These are phyloP conservation scores for Aspergillus pseudoviridinutans DNA, from an alignment of 2,329 filamentous ascomycete species.

Conservation along the genomic window DNA sequence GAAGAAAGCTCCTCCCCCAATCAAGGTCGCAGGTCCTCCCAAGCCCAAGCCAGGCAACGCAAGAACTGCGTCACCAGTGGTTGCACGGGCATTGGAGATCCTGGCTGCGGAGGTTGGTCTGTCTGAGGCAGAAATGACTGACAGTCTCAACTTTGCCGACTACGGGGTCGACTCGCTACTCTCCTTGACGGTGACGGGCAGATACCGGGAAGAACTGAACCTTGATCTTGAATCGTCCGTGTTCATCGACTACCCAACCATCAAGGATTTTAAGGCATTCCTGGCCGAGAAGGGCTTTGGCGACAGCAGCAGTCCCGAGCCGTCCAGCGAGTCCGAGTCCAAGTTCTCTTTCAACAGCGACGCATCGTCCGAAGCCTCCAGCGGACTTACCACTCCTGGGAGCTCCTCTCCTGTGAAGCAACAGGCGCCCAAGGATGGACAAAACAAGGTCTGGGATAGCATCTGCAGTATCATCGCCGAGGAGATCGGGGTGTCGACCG, in stretches of 20 bases:
- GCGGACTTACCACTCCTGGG: slow-evolving; percentile 29
- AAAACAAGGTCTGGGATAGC: slow-evolving; percentile 35
- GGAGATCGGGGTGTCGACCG: slow-evolving; percentile 41
- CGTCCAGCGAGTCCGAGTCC: slow-evolving; percentile 26
- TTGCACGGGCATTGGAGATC: slow-evolving; percentile 35
- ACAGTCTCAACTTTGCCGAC: slow-evolving; percentile 59
- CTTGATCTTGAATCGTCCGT: slow-evolving; percentile 56
- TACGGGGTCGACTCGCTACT: slow-evolving; percentile 60
- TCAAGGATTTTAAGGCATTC: slow-evolving; percentile 58
- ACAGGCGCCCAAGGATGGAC: slow-evolving; percentile 20
- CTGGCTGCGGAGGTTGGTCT: slow-evolving; percentile 51
- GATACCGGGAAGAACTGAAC: slow-evolving; percentile 59
- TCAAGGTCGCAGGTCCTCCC: background rate
- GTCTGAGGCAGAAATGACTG: slow-evolving; percentile 55
- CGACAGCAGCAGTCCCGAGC: slow-evolving; percentile 26
- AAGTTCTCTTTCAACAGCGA: slow-evolving; percentile 23
- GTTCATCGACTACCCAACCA: slow-evolving; percentile 58
- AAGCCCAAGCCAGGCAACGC: background rate
- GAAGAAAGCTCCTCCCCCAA: slow-evolving; percentile 15
- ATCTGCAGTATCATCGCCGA: slow-evolving; percentile 41
- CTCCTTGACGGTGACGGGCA: slow-evolving; percentile 58
- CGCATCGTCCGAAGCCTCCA: slow-evolving; percentile 28
- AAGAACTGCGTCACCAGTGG: slow-evolving; percentile 12
- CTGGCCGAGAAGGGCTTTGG: slow-evolving; percentile 37
- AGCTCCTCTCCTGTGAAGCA: slow-evolving; percentile 24